phyloP scores from a whole-genome alignment of 768 basidiomycete genomes.

The Dentipellis fragilis region DNA sequence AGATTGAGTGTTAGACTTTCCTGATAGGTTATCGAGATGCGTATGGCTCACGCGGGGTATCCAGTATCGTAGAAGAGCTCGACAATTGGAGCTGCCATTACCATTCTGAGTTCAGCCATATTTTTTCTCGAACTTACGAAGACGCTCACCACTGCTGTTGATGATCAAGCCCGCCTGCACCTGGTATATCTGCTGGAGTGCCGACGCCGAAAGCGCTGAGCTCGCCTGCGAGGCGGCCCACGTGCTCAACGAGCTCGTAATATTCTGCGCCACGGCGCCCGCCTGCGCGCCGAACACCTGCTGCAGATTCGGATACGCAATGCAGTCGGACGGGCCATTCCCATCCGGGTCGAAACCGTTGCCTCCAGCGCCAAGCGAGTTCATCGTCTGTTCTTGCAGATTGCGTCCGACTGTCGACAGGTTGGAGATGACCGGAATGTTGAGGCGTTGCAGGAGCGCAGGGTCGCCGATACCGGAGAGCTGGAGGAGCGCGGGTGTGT shows the following conservation, averaged over 20 bases:
- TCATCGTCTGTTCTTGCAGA: constrained; percentile 29
- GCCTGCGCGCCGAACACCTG: constrained; percentile 29
- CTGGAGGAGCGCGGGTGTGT: constrained; percentile 7
- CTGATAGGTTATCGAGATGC: neutral
- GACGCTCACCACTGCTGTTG: neutral
- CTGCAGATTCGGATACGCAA: constrained; percentile 42
- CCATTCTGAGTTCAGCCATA: neutral
- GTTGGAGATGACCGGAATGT: constrained; percentile 20
- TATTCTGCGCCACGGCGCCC: neutral
- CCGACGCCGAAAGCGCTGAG: neutral
- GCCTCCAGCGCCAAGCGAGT: constrained; percentile 30
- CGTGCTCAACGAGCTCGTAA: neutral
- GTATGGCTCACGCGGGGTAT: neutral
- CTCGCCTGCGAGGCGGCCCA: neutral
- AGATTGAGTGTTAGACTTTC: neutral
- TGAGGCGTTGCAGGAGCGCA: constrained; percentile 16
- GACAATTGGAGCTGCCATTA: neutral
- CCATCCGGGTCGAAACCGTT: neutral
- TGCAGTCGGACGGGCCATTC: constrained; percentile 24
- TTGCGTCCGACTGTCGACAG: constrained; percentile 29
- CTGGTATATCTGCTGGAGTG: neutral
- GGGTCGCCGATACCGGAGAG: constrained; percentile 27
- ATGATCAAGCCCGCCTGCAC: neutral
- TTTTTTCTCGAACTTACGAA: neutral
- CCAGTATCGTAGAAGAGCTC: neutral